phyloP scores from a whole-genome alignment of 495 filamentous ascomycete species.

The Niebla homalea region DNA sequence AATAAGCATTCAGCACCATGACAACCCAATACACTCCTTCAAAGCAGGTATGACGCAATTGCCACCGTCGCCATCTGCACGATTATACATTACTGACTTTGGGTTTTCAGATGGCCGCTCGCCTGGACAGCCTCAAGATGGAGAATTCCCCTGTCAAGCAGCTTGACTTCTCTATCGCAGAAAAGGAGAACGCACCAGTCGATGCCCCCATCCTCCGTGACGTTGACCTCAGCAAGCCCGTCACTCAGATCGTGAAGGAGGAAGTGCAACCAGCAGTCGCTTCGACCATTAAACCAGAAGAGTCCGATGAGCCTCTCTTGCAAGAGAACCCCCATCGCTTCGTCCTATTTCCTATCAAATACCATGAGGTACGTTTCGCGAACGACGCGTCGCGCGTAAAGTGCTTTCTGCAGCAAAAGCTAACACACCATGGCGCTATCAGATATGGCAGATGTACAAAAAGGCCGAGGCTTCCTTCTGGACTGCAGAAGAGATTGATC shows the following conservation, averaged over 20 bases:
- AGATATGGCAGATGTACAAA: constrained; percentile 99
- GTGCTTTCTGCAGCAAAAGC: constrained; percentile 30
- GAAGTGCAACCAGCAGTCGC: constrained; percentile 39
- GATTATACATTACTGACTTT: constrained; percentile 23
- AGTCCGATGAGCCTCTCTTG: constrained; percentile 79
- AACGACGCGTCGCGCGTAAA: constrained; percentile 56
- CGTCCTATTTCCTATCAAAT: constrained; percentile 97
- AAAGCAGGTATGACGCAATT: constrained; percentile 57
- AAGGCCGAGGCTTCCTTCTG: constrained; percentile 99
- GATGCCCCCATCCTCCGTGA: constrained; percentile 43
- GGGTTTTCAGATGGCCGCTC: constrained; percentile 57
- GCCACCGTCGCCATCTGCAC: constrained; percentile 22
- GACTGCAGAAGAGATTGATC: constrained; percentile 98
- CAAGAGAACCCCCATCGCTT: constrained; percentile 95
- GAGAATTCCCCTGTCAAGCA: constrained; percentile 80
- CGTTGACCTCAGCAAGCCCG: constrained; percentile 38
- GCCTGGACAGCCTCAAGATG: constrained; percentile 82
- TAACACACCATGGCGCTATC: constrained; percentile 12
- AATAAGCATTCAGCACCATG: constrained; percentile 23
- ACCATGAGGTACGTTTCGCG: constrained; percentile 77
- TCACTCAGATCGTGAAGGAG: constrained; percentile 30
- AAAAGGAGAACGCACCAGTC: constrained; percentile 74
- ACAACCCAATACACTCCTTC: constrained; percentile 66
- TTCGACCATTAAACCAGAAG: constrained; percentile 51
- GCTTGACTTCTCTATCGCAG: constrained; percentile 53